Evolutionary conservation across 352 stramenopile species (phyloP), one percentile per base, ranked within the genome.

Genomic region (Phytophthora fragariae): DNA sequence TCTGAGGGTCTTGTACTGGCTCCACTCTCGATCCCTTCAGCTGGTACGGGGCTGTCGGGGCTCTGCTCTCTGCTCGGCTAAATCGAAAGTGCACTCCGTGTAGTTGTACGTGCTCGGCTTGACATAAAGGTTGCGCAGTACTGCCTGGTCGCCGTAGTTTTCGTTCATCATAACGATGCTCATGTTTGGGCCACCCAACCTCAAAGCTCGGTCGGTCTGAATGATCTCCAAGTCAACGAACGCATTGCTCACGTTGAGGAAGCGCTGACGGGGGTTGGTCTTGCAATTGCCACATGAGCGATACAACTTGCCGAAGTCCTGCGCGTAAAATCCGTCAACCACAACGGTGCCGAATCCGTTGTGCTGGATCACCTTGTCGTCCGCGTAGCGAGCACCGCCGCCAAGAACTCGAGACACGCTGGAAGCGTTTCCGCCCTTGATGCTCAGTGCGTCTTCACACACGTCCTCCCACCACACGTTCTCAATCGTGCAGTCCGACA

Each of bases 331-430:
- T 0, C 67, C 67, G 46, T 74, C 61, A 4, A 74, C 35, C 0
- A 50, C n/a, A 6, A 70, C 67, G 0, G 54, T 69, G 17, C 67
- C 67, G 24, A 50, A 65, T 7, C 67, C 60, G n/a, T 73, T 73
- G 53, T 73, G 67, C 44, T 73, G 67, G 12, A 83, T 69, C 29
- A 76, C 62, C 55, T 89, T 89, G 79, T 88, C 81, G 17, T 86
- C 75, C 7, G 79, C 81, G 41, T 82, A 73, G 14, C 77, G 77
- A 5, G 81, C 81, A 29, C 81, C 81, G 15, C 81, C 73, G 37
- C 76, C 81, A 4, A 79, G 58, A 15, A 88, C 70, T 3, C 49
- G 64, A 7, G 76, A 77, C 0, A 86, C 70, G 47, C 71, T 84
- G 2, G 47, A 67, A 0, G 67, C 61, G n/a, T 66, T 57, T n/a